A percentile compares a stretch with the other conserved stretches of the same genome.
phyloP scores from a whole-genome alignment of 169 alveolate genomes.

The Besnoitia besnoiti region DNA sequence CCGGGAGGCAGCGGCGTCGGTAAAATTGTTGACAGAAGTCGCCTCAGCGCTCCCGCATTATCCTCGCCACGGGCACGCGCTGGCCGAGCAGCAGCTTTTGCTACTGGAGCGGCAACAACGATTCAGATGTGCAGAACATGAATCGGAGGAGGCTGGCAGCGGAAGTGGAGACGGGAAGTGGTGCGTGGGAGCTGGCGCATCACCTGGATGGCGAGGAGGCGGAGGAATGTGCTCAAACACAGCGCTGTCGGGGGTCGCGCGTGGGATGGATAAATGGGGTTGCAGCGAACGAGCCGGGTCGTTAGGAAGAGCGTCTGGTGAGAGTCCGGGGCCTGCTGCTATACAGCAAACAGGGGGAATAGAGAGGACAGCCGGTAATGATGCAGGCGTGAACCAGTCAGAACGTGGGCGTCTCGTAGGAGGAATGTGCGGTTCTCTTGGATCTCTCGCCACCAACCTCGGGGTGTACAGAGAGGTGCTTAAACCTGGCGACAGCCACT shows the following conservation, averaged over 20 bases:
- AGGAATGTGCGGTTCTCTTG: neutral
- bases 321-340: neutral
- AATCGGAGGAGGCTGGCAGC: too few species aligned
- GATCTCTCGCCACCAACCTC: conserved; percentile 12
- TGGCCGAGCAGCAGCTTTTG: neutral
- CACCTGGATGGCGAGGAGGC: too few species aligned
- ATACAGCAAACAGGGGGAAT: neutral
- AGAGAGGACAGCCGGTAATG: neutral
- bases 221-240: too few species aligned
- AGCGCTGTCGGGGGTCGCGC: too few species aligned
- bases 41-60: conserved; percentile 32
- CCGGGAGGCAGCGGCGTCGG: neutral
- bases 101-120: neutral
- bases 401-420: too few species aligned
- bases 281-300: neutral
- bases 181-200: too few species aligned
- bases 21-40: neutral
- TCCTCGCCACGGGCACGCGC: neutral
- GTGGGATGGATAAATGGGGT: too few species aligned
- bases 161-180: too few species aligned
- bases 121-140: too few species aligned
- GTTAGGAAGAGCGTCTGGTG: neutral
- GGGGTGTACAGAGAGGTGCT: conserved; percentile 33
- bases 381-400: neutral
- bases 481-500: conserved; percentile 51